Conservation (phyloP, 371 early-diverging fungal species). For the Zancudomyces culisetae region DNA sequence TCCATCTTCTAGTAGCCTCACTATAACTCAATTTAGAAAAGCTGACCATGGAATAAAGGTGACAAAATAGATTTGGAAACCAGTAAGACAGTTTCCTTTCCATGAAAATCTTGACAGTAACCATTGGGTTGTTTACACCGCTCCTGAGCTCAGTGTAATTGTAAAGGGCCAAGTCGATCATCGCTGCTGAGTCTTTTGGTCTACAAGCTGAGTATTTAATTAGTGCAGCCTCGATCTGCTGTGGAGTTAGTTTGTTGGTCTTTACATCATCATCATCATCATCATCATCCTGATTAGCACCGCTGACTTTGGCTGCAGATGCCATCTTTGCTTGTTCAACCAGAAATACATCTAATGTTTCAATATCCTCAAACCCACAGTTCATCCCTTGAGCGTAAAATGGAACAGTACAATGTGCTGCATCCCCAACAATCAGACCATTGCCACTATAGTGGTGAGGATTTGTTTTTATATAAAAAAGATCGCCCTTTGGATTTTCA, state of each 20-base stretch:
- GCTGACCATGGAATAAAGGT: slow-evolving; percentile 93
- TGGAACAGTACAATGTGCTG: slow-evolving; percentile 95
- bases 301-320: too few relatives aligned
- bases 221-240: slow-evolving; percentile 33
- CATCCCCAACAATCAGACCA: slow-evolving; percentile 77
- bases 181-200: slow-evolving; percentile 64
- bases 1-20: slow-evolving; percentile 10
- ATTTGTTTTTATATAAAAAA: slow-evolving; percentile 66
- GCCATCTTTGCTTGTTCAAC: slow-evolving; percentile 30
- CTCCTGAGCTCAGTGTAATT: slow-evolving; percentile 89
- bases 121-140: slow-evolving; percentile 47
- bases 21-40: slow-evolving; percentile 72
- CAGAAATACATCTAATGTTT: slow-evolving; percentile 51
- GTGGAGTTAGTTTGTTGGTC: slow-evolving; percentile 7
- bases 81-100: slow-evolving; percentile 51
- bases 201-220: slow-evolving; percentile 53
- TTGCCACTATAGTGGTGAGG: slow-evolving; percentile 66
- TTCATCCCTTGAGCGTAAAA: slow-evolving; percentile 96
- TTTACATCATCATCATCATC: slow-evolving; percentile 2
- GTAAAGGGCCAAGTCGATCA: slow-evolving; percentile 82
- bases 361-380: slow-evolving; percentile 89
- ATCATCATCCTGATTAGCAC: slow-evolving; percentile 8
- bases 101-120: slow-evolving; percentile 51
- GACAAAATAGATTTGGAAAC: slow-evolving; percentile 54
- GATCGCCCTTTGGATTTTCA: slow-evolving; percentile 61